phyloP scores from a whole-genome alignment of 768 basidiomycete genomes.

The Suillus sp. region DNA sequence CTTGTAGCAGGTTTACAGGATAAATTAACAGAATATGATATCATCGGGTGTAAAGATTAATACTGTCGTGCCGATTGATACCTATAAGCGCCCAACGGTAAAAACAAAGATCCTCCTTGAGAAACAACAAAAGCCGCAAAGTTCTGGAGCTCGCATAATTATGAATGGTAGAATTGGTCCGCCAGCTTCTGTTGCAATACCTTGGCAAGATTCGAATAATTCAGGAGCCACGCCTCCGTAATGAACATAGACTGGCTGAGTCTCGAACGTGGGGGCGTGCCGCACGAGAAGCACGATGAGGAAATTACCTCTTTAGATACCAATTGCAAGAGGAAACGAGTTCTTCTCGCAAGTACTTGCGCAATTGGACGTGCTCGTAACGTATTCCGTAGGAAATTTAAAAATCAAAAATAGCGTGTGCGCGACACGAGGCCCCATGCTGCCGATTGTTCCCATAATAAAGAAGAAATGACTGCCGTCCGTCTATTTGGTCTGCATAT shows the following conservation, averaged over 20 bases:
- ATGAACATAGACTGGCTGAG: not conserved
- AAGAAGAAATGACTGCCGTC: not conserved
- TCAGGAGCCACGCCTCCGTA: not conserved
- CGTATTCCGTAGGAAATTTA: not conserved
- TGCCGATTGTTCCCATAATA: constrained; percentile 1
- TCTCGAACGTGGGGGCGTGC: constrained; percentile 3
- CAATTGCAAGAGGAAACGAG: not conserved
- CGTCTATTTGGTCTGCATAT: not conserved
- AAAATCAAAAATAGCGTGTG: not conserved
- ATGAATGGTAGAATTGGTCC: not conserved
- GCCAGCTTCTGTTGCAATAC: not conserved
- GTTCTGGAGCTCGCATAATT: not conserved
- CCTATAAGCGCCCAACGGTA: not conserved
- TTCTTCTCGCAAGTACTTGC: not conserved
- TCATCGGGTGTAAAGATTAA: not conserved
- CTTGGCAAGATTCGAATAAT: not conserved
- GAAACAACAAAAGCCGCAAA: not conserved
- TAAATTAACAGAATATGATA: not conserved
- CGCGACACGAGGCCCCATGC: not conserved
- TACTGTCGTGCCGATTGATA: not conserved
- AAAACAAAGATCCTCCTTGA: not conserved
- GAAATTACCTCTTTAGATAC: not conserved
- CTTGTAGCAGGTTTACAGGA: not conserved
- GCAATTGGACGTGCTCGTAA: not conserved
- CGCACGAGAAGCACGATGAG: not conserved